Evolutionary conservation across 1,284 basidiomycete species (phyloP).

Genomic region (Stereum hirsutum): DNA sequence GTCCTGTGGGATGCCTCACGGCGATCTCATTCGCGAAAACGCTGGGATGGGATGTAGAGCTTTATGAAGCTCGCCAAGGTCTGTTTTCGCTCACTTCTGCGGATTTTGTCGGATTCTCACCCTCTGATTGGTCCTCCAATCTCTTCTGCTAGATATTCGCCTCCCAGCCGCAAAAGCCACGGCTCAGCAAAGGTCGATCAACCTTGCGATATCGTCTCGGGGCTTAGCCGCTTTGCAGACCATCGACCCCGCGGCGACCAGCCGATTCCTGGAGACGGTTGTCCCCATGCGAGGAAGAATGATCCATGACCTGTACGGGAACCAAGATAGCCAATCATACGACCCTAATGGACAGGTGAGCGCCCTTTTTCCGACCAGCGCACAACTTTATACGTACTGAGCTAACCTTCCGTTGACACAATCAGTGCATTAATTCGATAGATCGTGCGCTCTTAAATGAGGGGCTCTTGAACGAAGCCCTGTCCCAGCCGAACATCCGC

Average conservation of each 20-base stretch:
- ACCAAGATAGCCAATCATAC: constrained; percentile 76
- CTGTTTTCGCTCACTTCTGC: no score
- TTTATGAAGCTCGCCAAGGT: constrained; percentile 89
- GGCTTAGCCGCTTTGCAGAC: constrained; percentile 83
- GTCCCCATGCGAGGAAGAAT: constrained; percentile 95
- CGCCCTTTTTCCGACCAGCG: constrained; percentile 13
- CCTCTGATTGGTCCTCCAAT: constrained; percentile 10
- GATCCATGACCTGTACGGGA: constrained; percentile 78
- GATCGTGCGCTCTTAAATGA: constrained; percentile 85
- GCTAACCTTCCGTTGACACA: constrained; percentile 13
- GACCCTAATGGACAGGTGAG: constrained; percentile 81
- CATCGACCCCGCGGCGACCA: constrained; percentile 68
- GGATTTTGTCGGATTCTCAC: background rate
- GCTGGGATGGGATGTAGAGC: constrained; percentile 82
- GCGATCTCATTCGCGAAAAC: constrained; percentile 82
- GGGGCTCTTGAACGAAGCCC: constrained; percentile 67
- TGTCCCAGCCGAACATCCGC: constrained; percentile 53
- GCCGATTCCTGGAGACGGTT: constrained; percentile 68
- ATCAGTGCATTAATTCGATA: constrained; percentile 92
- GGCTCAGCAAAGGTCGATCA: constrained; percentile 81
- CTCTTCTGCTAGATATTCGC: constrained; percentile 48
- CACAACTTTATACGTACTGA: constrained; percentile 11
- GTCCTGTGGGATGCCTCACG: constrained; percentile 90
- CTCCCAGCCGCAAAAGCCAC: constrained; percentile 56
- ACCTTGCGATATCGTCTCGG: constrained; percentile 90